These are phyloP conservation scores for Microcyclospora pomicola DNA, from an alignment of 2,329 filamentous ascomycete species.

Conservation along the genomic window DNA sequence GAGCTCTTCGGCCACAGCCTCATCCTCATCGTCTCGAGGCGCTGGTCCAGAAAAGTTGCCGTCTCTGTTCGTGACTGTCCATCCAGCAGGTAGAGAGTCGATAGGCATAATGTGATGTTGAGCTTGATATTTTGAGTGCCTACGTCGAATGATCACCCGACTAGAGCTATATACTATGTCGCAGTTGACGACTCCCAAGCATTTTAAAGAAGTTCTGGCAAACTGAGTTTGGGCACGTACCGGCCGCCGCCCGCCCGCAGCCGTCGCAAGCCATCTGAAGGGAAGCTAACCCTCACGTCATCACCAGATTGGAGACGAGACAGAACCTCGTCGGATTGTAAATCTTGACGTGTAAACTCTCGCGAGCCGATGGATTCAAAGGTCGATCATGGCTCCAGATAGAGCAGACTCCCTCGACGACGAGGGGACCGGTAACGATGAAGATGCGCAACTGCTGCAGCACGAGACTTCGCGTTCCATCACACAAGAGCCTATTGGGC, in stretches of 20 bases:
- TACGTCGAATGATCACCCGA: too few relatives aligned
- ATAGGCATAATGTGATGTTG: too few relatives aligned
- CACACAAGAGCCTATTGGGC: slow-evolving; percentile 14
- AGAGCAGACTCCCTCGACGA: slow-evolving; percentile 9
- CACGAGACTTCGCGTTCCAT: slow-evolving; percentile 12
- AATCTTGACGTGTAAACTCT: too few relatives aligned
- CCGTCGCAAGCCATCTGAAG: too few relatives aligned
- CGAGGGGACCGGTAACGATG: slow-evolving; percentile 4
- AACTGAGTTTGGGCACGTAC: too few relatives aligned
- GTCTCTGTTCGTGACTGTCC: slow-evolving; percentile 7
- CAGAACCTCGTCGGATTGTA: too few relatives aligned
- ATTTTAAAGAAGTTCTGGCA: too few relatives aligned
- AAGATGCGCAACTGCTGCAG: slow-evolving; percentile 1
- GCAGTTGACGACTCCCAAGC: neutral
- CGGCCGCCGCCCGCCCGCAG: too few relatives aligned
- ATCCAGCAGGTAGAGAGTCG: slow-evolving; percentile 5
- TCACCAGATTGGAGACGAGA: too few relatives aligned
- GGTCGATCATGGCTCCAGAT: slow-evolving; percentile 21
- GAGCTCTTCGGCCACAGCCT: slow-evolving; percentile 9
- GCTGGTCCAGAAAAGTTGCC: slow-evolving; percentile 5
- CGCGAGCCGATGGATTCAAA: neutral
- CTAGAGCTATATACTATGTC: neutral
- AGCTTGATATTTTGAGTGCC: too few relatives aligned
- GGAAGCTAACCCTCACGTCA: too few relatives aligned
- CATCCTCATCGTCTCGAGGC: neutral